Evolutionary conservation across 2,329 filamentous ascomycete genomes (phyloP).

Genomic region (Monilinia fructigena): DNA sequence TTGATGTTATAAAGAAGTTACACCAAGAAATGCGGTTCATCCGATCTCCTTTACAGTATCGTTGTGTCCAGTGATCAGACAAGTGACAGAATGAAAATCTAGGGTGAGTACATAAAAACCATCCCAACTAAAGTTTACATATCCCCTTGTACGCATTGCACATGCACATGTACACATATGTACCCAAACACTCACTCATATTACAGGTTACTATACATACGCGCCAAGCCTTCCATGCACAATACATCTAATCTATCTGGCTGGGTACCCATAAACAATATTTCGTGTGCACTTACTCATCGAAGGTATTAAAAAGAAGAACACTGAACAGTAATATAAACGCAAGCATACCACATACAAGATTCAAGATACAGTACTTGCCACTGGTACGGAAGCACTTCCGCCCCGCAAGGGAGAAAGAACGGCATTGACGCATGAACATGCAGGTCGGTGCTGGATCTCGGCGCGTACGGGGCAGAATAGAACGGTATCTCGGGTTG

Average conservation of each 20-base stretch:
- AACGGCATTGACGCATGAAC: background rate
- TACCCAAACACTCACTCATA: background rate
- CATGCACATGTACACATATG: background rate
- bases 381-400: background rate
- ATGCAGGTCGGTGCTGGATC: constrained; percentile 1
- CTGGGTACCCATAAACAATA: background rate
- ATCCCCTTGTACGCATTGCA: background rate
- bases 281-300: too few relatives aligned
- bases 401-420: background rate
- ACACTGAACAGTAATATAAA: background rate
- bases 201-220: background rate
- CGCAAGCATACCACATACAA: background rate
- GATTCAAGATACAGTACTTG: background rate
- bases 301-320: background rate
- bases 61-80: background rate
- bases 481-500: background rate
- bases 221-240: background rate
- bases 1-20: background rate
- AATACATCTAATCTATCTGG: background rate
- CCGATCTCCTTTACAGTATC: constrained; percentile 3
- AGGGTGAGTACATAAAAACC: background rate
- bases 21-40: constrained; percentile 6
- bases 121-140: background rate
- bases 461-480: background rate
- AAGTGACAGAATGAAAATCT: background rate